Evolutionary conservation across 495 filamentous ascomycete genomes (phyloP), one percentile per base, ranked within the genome.

Genomic region (Friedmanniomyces simplex): DNA sequence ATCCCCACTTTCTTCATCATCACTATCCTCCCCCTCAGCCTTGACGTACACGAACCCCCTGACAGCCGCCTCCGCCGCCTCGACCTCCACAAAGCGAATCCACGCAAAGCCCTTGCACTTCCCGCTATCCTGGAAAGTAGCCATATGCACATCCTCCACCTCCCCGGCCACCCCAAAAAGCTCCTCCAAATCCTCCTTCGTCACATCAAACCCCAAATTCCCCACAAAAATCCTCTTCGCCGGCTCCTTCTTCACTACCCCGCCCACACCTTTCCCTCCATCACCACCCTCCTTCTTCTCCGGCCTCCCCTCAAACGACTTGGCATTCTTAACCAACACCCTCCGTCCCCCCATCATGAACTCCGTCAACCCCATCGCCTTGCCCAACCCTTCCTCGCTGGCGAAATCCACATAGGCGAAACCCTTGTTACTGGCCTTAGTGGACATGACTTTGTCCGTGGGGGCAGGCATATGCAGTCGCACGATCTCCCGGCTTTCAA

Each of bases 41-140:
- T 37, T 50, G 8, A 84, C 72, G 63, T 80, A 76, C 48, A 89
- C 77, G 66, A 81, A 95, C 1, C 94, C 94, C 59, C 80, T 84
- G 61, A 95, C 89, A 8, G 90, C 93, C 65, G 79, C 81, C 62
- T 82, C 75, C 0, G 87, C 89, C 0, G 83, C 79, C 20, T 86
- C 83, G 18, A 88, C 61, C 24, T 89, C 83, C 66, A 83, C 82
- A 72, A 97, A 99, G 39, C 85, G 84, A 48, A 97, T 82, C 87
- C 93, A 97, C 20, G 84, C 91, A 75, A 87, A 99, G 0, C 93
- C 93, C 74, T 96, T 96, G 75, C 94, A 97, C 74, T 97, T 97
- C 25, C 93, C 94, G 39, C 84, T 82, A 66, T 99, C 94, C 69
- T 97, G 89, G 66, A 99, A 99, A 0, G 91, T 95, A 1, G 94